phyloP scores from a whole-genome alignment of 2,329 filamentous ascomycete species.

The Aspergillus brasiliensis region DNA sequence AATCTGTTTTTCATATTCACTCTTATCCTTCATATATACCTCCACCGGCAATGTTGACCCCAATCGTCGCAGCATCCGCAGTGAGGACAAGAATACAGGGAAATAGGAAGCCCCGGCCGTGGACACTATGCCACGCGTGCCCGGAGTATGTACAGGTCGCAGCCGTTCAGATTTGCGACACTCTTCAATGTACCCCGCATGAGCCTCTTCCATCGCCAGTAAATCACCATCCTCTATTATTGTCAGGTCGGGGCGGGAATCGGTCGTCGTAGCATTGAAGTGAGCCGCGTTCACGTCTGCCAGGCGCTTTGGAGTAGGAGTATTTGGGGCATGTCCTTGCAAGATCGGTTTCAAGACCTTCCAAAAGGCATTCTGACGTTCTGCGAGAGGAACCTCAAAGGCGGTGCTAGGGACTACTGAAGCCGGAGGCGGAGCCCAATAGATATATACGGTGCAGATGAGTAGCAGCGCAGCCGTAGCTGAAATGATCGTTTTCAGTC shows the following conservation, averaged over 20 bases:
- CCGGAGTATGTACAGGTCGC: constrained; percentile 39
- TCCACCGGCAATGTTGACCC: constrained; percentile 55
- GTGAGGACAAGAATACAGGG: constrained; percentile 52
- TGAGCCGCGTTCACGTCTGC: constrained; percentile 26
- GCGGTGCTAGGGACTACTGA: constrained; percentile 35
- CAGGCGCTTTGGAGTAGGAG: constrained; percentile 31
- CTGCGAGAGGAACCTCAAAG: constrained; percentile 36
- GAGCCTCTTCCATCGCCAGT: constrained; percentile 40
- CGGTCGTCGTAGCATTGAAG: constrained; percentile 33
- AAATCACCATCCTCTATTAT: constrained; percentile 36
- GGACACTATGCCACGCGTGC: constrained; percentile 54
- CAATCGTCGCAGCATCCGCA: constrained; percentile 55
- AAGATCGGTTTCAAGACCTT: constrained; percentile 38
- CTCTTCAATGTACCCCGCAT: constrained; percentile 44
- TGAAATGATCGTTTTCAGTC: constrained; percentile 33
- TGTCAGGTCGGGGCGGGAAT: constrained; percentile 40
- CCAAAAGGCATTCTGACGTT: constrained; percentile 43
- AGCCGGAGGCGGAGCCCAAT: constrained; percentile 37
- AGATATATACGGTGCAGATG: constrained; percentile 40
- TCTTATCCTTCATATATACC: constrained; percentile 44
- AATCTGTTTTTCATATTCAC: constrained; percentile 44
- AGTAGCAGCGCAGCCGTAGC: constrained; percentile 32
- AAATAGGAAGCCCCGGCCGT: constrained; percentile 53
- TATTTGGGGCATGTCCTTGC: constrained; percentile 34
- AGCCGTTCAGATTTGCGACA: constrained; percentile 31